These are phyloP conservation scores for Chloranthus sessilifolius DNA, from an alignment of 164 flowering plant genomes.

Conservation along the genomic window DNA sequence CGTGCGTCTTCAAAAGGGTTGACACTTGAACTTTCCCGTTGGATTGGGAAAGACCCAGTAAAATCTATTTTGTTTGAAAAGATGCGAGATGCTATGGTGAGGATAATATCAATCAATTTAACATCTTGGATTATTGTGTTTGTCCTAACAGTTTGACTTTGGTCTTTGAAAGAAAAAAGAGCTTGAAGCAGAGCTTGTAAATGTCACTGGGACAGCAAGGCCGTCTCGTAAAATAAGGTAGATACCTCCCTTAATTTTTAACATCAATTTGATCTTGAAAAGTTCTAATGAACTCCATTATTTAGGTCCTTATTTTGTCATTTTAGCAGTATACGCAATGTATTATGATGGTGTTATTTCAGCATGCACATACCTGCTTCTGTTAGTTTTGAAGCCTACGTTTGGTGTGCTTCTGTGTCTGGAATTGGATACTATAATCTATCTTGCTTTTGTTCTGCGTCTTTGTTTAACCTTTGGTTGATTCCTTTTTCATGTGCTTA, in stretches of 20 bases:
- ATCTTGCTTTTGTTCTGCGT: neutral
- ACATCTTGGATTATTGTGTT: neutral
- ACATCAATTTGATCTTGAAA: neutral
- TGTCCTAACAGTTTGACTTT: neutral
- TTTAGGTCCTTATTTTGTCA: neutral
- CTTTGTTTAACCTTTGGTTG: neutral
- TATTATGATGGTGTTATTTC: no score
- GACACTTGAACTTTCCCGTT: slow-evolving; percentile 97
- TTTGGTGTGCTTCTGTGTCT: no score
- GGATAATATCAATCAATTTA: slow-evolving; percentile 2
- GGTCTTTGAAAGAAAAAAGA: slow-evolving; percentile 76
- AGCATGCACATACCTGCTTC: neutral
- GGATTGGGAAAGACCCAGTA: slow-evolving; percentile 98
- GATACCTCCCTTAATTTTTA: neutral
- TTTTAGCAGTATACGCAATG: no score
- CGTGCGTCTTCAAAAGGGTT: slow-evolving; percentile 97
- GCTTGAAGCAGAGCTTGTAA: slow-evolving; percentile 97
- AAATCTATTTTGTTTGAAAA: slow-evolving; percentile 93
- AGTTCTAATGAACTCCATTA: neutral
- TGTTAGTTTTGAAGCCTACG: neutral
- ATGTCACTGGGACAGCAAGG: slow-evolving; percentile 73
- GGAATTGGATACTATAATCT: no score
- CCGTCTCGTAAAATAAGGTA: slow-evolving; percentile 94
- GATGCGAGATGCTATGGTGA: slow-evolving; percentile 98
- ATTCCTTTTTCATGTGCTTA: neutral